These are phyloP conservation scores for Diaporthe helianthi DNA, from an alignment of 2,329 filamentous ascomycete species.

Conservation along the genomic window DNA sequence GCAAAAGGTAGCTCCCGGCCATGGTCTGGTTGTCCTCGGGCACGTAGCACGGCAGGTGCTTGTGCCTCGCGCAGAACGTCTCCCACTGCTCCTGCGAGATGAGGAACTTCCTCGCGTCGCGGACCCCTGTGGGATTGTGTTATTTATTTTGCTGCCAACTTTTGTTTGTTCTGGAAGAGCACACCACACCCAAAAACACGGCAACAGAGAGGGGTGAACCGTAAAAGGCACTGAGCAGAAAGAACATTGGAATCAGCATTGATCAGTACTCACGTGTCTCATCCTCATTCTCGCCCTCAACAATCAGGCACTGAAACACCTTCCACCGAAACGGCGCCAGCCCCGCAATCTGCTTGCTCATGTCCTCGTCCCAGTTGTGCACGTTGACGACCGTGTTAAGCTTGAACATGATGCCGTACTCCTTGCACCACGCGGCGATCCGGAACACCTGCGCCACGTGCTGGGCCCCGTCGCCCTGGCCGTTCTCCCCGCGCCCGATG, in stretches of 20 bases:
- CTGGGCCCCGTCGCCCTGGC: conserved; percentile 51
- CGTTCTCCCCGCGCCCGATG: conserved; percentile 48
- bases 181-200: too few species aligned
- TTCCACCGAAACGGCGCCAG: conserved; percentile 62
- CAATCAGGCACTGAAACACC: conserved; percentile 59
- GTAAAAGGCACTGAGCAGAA: too few species aligned
- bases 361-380: conserved; percentile 58
- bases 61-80: conserved; percentile 53
- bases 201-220: background rate
- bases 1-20: conserved; percentile 57
- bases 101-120: conserved; percentile 51
- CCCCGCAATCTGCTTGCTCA: conserved; percentile 47
- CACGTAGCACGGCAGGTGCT: conserved; percentile 50
- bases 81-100: conserved; percentile 55
- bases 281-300: conserved; percentile 60
- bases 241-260: too few species aligned
- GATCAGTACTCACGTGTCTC: conserved; percentile 38
- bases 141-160: background rate
- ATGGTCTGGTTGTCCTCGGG: conserved; percentile 59
- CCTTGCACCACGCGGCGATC: conserved; percentile 53
- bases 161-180: too few species aligned
- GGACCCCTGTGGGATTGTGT: conserved; percentile 36
- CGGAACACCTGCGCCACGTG: conserved; percentile 53
- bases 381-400: conserved; percentile 61
- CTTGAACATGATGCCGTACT: conserved; percentile 61